Conservation (phyloP, 2,329 filamentous ascomycete species). For the Colletotrichum acutatum region DNA sequence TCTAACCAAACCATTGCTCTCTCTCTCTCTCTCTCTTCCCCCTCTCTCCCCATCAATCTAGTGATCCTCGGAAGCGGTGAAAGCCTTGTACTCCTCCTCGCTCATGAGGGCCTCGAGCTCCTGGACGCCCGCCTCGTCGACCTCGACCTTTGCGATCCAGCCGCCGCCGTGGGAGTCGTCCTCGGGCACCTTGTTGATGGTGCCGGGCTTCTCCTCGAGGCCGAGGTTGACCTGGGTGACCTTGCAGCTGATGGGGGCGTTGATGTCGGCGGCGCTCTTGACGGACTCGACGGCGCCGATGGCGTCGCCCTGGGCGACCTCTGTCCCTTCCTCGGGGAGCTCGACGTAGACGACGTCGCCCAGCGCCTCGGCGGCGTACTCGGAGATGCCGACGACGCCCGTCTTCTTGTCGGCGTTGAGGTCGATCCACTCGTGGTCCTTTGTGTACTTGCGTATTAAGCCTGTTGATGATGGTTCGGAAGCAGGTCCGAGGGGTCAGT, state of each 20-base stretch:
- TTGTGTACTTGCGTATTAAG: conserved; percentile 86
- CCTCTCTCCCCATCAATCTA: conserved; percentile 36
- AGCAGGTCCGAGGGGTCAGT: conserved; percentile 16
- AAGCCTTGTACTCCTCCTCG: conserved; percentile 79
- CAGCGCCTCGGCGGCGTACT: conserved; percentile 90
- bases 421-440: conserved; percentile 99
- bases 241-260: conserved; percentile 84
- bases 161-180: conserved; percentile 78
- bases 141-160: conserved; percentile 91
- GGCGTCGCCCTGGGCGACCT: conserved; percentile 80
- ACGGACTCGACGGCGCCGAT: conserved; percentile 98
- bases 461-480: conserved; percentile 51
- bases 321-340: conserved; percentile 78
- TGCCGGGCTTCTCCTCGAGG: conserved; percentile 86
- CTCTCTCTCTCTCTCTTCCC: not conserved
- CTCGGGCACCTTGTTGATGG: conserved; percentile 92
- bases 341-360: conserved; percentile 98
- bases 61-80: conserved; percentile 64
- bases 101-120: conserved; percentile 84
- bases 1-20: conserved; percentile 1
- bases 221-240: conserved; percentile 78
- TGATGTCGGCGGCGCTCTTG: conserved; percentile 98
- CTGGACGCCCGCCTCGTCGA: conserved; percentile 72
- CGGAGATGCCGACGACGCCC: conserved; percentile 85
- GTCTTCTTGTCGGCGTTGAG: conserved; percentile 84